These are phyloP conservation scores for Rhodotorula diobovata DNA, from an alignment of 768 basidiomycete genomes.

Conservation along the genomic window DNA sequence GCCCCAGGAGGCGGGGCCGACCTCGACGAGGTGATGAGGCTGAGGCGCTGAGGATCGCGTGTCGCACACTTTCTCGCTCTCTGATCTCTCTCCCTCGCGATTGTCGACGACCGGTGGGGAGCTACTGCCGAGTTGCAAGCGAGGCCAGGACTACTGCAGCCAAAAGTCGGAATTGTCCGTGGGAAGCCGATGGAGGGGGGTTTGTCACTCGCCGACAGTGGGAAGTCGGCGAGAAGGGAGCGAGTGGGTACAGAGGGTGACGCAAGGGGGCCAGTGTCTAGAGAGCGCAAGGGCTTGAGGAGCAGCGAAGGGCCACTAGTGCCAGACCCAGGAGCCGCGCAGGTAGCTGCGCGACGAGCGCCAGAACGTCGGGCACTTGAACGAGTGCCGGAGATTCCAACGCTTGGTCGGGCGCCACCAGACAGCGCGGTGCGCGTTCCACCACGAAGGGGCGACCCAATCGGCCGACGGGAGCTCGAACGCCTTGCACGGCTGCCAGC, in stretches of 20 bases:
- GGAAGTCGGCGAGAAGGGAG: background rate
- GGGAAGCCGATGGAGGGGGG: background rate
- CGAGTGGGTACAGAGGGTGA: too few relatives aligned
- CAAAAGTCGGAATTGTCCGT: too few relatives aligned
- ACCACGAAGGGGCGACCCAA: background rate
- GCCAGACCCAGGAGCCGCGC: background rate
- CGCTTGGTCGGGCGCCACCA: background rate
- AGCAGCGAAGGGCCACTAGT: background rate
- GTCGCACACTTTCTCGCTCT: too few relatives aligned
- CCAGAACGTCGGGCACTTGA: slow-evolving; percentile 9
- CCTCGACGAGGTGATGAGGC: background rate
- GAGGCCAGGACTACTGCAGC: too few relatives aligned
- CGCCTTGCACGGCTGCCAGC: slow-evolving; percentile 6
- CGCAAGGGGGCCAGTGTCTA: too few relatives aligned
- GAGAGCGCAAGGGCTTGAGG: too few relatives aligned
- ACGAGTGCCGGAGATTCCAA: background rate
- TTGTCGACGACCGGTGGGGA: too few relatives aligned
- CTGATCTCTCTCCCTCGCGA: too few relatives aligned
- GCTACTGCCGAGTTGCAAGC: too few relatives aligned
- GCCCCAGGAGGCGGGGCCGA: too few relatives aligned
- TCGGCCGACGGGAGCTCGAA: background rate
- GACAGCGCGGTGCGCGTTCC: background rate
- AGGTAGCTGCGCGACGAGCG: background rate
- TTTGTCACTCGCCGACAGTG: too few relatives aligned
- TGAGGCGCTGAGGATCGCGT: too few relatives aligned